Evolutionary conservation across 768 basidiomycete genomes (phyloP).

Genomic region (Fomitopsis serialis): DNA sequence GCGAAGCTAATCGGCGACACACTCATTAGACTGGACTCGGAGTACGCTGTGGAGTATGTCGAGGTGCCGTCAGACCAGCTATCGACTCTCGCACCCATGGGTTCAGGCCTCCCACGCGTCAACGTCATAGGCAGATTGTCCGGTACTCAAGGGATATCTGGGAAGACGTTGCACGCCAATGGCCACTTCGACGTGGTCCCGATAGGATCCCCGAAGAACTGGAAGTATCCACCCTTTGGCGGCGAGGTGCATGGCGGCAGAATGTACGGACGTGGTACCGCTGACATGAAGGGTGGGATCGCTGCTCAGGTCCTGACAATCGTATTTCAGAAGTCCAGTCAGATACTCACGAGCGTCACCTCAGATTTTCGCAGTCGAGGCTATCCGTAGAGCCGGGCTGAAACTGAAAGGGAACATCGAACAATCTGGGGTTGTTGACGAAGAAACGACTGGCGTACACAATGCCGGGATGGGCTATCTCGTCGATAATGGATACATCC

Average conservation of each 20-base stretch:
- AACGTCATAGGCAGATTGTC: constrained; percentile 2
- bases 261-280: constrained; percentile 5
- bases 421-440: constrained; percentile 3
- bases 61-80: constrained; percentile 2
- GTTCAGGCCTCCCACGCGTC: neutral
- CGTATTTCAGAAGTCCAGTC: neutral
- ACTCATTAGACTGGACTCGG: neutral
- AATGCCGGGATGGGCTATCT: constrained; percentile 6
- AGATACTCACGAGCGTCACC: neutral
- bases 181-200: constrained; percentile 5
- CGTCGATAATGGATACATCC: constrained; percentile 4
- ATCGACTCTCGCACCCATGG: neutral
- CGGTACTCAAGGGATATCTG: neutral
- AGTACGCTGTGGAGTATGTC: constrained; percentile 3
- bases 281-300: constrained; percentile 7
- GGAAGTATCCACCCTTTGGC: constrained; percentile 2
- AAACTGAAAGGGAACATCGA: constrained; percentile 3
- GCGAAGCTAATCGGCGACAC: constrained; percentile 2
- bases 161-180: constrained; percentile 1
- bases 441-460: constrained; percentile 3
- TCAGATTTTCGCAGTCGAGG: constrained; percentile 5
- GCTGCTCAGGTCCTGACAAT: constrained; percentile 1
- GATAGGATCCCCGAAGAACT: neutral
- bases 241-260: constrained; percentile 1
- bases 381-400: constrained; percentile 2